Evolutionary conservation across 2,329 filamentous ascomycete genomes (phyloP), one percentile per base, ranked within the genome.

Genomic region (Colletotrichum musae): DNA sequence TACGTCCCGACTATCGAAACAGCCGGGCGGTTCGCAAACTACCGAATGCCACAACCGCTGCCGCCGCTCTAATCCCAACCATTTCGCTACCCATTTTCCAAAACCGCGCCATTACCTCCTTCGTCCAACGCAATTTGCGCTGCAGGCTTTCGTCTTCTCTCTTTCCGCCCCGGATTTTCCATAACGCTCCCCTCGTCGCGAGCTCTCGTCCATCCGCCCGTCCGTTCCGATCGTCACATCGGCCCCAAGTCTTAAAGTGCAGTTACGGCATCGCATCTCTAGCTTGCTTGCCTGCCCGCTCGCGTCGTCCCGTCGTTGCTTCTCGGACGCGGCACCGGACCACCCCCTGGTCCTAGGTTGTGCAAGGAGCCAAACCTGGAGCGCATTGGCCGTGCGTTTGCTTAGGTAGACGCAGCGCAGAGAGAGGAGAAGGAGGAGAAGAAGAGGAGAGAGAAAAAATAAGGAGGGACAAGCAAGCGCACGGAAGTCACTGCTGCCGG

Each of bases 381-480:
- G 63, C 66, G 43, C 66, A 61, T 47, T 47, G 39, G 45, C 66
- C 62, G 66, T 69, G 62, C 66, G 56, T 43, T 63, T 69, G 66
- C 62, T 52, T 39, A 47, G 57, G 62, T 45, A 56, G 26, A 56
- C 64, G 32, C 54, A 28, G 52, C 54, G 18, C 26, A 36, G 15
- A 51, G 26, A 48, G 24, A 45, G 45, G 21, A 32, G 45, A 65
- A 12, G 54, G 16, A 32, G 53, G 53, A 24, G 52, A 36, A 10
- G 32, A 10, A 36, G 32, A 36, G 32, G 21, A 58, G 15, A 21
- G n/a, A 32, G 39, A 32, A 28, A 10, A 43, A 47, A 18, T 28
- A 53, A 24, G 50, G 56, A 21, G 36, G 43, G 45, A 16, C 26
- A 32, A 16, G 36, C 16, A 13, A 32, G 6, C 52, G 50, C 32